Base-by-base conservation (phyloP, 148 eudicot species). In the Silene latifolia region DNA sequence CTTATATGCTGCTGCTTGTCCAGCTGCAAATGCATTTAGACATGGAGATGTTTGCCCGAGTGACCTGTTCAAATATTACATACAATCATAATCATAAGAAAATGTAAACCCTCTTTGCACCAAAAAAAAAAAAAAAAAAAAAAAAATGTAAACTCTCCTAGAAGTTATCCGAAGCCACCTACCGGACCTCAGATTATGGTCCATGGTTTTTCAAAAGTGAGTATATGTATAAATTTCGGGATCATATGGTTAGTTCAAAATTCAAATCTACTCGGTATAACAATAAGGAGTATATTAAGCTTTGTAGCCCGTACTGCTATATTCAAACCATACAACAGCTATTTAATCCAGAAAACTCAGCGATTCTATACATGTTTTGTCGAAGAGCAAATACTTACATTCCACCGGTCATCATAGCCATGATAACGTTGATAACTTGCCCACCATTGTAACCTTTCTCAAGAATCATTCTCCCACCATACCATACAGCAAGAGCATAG, bases 1-100 rank as follows among this genome's bases (percentile, higher is more conserved):
- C 80, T 89, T 93, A 85, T 86, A 88, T 29, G 98, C 96, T 53
- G 98, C 93, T 72, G 92, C 90, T 76, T 93, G 92, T 20, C 96
- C 98, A 25, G 92, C 90, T 61, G 90, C 85, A 83, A 90, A 90
- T 74, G 93, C 92, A 79, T 81, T 88, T 58, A 93, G 56, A 73
- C 77, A 84, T 2, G 98, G 96, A 59, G 96, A 83, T 67, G 91
- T 79, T 67, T 93, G 97, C 48, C 92, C 92, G 44, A 93, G 56
- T 35, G 98, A 86, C 86, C 98, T 93, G 80, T 15, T 67, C 70
- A 67, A 3, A 42, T 44, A 44, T 7, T 67, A 32, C 42, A 67
- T 20, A 0, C 51, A n/a, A 18, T n/a, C 69, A 32, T 65, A 23
- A 23, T 65, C 47, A 35, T 32, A 5, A 65, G 48, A 35, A 63